These are phyloP conservation scores for Gynochthodes officinalis DNA, from an alignment of 257 asterid genomes.

Conservation along the genomic window DNA sequence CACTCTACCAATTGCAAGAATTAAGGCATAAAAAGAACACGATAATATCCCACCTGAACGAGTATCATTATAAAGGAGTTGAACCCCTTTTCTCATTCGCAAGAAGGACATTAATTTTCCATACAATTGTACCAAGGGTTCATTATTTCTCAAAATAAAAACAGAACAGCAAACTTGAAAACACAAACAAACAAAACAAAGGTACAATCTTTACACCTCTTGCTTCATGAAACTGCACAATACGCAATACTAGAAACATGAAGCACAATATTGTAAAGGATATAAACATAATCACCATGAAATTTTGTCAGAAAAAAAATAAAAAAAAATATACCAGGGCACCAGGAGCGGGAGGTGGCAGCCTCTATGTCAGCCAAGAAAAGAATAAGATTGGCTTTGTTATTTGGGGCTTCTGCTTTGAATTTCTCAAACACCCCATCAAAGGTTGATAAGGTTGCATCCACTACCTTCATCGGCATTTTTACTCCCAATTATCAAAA, in stretches of 20 bases:
- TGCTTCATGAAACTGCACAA: neutral
- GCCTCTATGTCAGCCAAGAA: constrained; percentile 87
- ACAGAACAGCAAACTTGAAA: neutral
- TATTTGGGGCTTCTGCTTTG: constrained; percentile 42
- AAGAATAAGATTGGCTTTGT: constrained; percentile 72
- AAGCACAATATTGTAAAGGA: neutral
- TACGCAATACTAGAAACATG: neutral
- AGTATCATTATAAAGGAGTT: too few relatives aligned
- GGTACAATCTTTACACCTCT: neutral
- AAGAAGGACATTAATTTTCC: neutral
- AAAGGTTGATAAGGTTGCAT: constrained; percentile 59
- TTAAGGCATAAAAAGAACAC: too few relatives aligned
- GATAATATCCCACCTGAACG: too few relatives aligned
- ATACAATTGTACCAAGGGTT: neutral
- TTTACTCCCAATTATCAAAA: constrained; percentile 9
- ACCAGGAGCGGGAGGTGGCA: constrained; percentile 85
- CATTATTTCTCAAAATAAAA: neutral
- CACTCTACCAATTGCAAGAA: too few relatives aligned
- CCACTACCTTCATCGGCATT: constrained; percentile 69
- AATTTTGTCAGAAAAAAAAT: neutral
- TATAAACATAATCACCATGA: neutral
- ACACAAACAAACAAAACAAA: neutral
- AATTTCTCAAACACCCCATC: constrained; percentile 51
- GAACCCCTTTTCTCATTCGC: neutral
- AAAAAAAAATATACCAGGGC: constrained; percentile 59